phyloP scores from a whole-genome alignment of 768 basidiomycete species.

The Mycena leptocephala region DNA sequence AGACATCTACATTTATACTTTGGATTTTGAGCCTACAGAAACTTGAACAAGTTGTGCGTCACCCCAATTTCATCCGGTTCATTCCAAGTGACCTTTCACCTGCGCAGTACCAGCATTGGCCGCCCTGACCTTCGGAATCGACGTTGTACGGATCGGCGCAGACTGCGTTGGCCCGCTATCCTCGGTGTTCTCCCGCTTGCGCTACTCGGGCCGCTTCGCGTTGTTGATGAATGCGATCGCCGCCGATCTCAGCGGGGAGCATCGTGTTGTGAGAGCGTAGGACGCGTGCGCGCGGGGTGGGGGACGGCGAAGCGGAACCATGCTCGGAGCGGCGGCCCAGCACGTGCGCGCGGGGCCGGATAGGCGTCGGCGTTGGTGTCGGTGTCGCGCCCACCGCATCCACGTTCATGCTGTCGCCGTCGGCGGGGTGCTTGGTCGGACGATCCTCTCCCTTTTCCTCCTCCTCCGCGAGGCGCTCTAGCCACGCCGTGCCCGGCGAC shows the following conservation, averaged over 20 bases:
- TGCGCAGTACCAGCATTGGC: too few relatives aligned
- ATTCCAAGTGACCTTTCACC: too few relatives aligned
- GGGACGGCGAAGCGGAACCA: slow-evolving; percentile 26
- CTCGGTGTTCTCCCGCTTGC: slow-evolving; percentile 21
- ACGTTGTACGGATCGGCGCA: neutral
- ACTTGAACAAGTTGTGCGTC: too few relatives aligned
- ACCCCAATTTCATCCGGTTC: too few relatives aligned
- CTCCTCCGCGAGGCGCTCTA: slow-evolving; percentile 34
- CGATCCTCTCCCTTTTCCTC: slow-evolving; percentile 31
- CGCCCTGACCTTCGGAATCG: too few relatives aligned
- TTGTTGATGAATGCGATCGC: slow-evolving; percentile 18
- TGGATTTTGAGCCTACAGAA: too few relatives aligned
- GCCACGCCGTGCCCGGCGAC: slow-evolving; percentile 29
- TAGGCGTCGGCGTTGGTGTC: slow-evolving; percentile 20
- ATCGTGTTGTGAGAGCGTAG: slow-evolving; percentile 31
- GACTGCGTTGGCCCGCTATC: slow-evolving; percentile 17
- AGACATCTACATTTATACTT: too few relatives aligned
- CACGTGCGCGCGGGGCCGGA: slow-evolving; percentile 3
- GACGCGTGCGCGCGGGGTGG: slow-evolving; percentile 15
- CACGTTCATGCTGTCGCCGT: slow-evolving; percentile 24
- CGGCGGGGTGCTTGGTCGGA: slow-evolving; percentile 21
- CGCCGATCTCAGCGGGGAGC: slow-evolving; percentile 17
- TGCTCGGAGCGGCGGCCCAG: slow-evolving; percentile 10
- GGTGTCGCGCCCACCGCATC: slow-evolving; percentile 28
- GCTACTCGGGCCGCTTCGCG: slow-evolving; percentile 15